Evolutionary conservation across 1,284 basidiomycete species (phyloP), one percentile per base, ranked within the genome.

Genomic region (Cutaneotrichosporon dermatis): DNA sequence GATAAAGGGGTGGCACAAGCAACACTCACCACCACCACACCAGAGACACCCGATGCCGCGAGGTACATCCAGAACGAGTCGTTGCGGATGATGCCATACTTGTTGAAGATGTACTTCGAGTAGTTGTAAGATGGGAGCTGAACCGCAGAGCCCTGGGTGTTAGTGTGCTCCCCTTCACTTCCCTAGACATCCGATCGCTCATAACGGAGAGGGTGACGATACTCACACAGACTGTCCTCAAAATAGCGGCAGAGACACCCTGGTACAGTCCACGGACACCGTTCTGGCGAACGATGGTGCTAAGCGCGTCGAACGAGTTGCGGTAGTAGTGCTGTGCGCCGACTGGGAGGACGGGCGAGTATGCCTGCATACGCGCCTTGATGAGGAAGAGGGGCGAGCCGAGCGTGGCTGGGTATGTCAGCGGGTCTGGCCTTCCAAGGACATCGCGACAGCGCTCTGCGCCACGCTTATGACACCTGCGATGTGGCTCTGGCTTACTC

Each of bases 361-460:
- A 96, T 37, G 92, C 93, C 86, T 99, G 95, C 87, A 98, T 95
- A 50, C 95, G 85, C 6, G 95, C 95, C 80, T 99, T 99, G 74
- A 99, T 86, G 54, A 99, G 81, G 80, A 96, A 99, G 13, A 99
- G 81, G 0, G 96, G 95, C 70, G 95, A 98, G 51, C 95, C 95
- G 40, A 96, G 80, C 42, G 87, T 84, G 0, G 93, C 93, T 90
- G 63, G 8, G 58, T 44, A 9, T 40, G 41, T 25, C n/a, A 41
- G 49, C 44, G n/a, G 25, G 25, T 36, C 10, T 13, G 9, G 42
- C n/a, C n/a, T 25, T 25, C 25, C 25, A 25, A 25, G 25, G 25
- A 25, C 25, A 25, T 25, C 25, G 25, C 25, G 25, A 25, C 25
- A 25, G 25, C 25, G 25, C 25, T 25, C 25, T 25, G 25, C 25